phyloP scores from a whole-genome alignment of 2,329 filamentous ascomycete genomes.

The Cadophora sp. region DNA sequence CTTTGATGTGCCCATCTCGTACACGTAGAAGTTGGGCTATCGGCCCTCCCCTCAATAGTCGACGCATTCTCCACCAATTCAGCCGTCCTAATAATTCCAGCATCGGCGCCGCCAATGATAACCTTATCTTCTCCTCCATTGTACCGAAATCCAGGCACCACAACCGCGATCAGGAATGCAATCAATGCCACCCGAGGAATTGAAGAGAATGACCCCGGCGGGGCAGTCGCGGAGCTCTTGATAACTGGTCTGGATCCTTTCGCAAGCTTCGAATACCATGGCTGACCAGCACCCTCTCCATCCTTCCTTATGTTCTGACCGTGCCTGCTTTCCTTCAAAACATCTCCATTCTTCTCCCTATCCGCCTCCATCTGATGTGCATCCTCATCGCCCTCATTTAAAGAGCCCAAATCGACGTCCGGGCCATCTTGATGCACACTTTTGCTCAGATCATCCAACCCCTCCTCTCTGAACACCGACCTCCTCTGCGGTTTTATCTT shows the following conservation, averaged over 20 bases:
- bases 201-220: constrained; percentile 50
- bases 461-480: constrained; percentile 40
- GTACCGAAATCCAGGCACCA: constrained; percentile 54
- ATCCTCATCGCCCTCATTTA: constrained; percentile 5
- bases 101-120: constrained; percentile 53
- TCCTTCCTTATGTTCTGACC: constrained; percentile 14
- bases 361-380: neutral
- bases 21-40: constrained; percentile 63
- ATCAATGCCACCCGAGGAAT: constrained; percentile 55
- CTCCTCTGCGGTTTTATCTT: constrained; percentile 31
- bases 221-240: constrained; percentile 52
- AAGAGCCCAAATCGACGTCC: constrained; percentile 7
- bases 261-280: constrained; percentile 35
- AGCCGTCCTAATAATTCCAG: constrained; percentile 50
- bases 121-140: constrained; percentile 49
- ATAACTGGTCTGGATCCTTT: constrained; percentile 47
- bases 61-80: constrained; percentile 42
- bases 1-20: constrained; percentile 71
- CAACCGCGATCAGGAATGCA: constrained; percentile 56
- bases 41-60: constrained; percentile 48
- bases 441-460: constrained; percentile 38
- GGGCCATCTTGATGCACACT: constrained; percentile 27
- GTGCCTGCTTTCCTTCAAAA: constrained; percentile 14
- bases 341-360: neutral
- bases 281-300: constrained; percentile 13